These are phyloP conservation scores for Ceratocystis harringtonii DNA, from an alignment of 2,329 filamentous ascomycete species.

Conservation along the genomic window DNA sequence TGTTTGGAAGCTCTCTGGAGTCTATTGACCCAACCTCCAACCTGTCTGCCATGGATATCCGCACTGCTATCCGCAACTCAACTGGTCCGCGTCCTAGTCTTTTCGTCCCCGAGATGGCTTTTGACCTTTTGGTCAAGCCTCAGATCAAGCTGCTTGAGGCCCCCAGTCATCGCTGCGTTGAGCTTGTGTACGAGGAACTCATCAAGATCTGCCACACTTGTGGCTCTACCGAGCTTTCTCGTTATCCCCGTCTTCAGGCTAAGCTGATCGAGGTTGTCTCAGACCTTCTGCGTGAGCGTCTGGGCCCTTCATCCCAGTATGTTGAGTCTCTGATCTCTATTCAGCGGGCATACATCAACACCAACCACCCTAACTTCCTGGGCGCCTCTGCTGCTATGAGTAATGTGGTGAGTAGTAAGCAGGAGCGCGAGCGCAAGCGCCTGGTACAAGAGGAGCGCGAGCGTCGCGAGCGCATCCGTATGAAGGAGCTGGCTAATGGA, in stretches of 20 bases:
- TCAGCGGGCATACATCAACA: conserved; percentile 97
- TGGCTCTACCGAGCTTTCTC: conserved; percentile 80
- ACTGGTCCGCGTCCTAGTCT: conserved; percentile 89
- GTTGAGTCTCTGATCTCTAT: conserved; percentile 96
- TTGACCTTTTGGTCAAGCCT: conserved; percentile 92
- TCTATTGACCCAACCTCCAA: conserved; percentile 94
- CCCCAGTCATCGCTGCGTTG: conserved; percentile 89
- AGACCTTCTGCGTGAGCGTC: conserved; percentile 77
- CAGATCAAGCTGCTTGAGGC: conserved; percentile 95
- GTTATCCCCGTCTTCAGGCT: conserved; percentile 83
- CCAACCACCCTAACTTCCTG: conserved; percentile 96
- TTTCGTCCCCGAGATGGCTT: conserved; percentile 94
- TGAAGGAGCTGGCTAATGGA: conserved; percentile 77
- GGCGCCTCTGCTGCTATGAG: conserved; percentile 96
- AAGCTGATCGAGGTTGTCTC: conserved; percentile 98
- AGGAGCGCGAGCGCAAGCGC: conserved; percentile 79
- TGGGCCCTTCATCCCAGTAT: conserved; percentile 78
- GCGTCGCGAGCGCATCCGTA: conserved; percentile 64
- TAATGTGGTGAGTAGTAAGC: conserved; percentile 84
- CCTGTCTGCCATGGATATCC: conserved; percentile 83
- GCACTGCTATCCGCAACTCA: conserved; percentile 94
- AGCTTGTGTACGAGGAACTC: conserved; percentile 94
- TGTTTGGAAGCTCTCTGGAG: conserved; percentile 92
- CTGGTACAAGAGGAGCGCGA: conserved; percentile 70
- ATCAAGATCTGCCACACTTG: conserved; percentile 99